Conservation (phyloP, 495 filamentous ascomycete species). For the Neurospora sp. region DNA sequence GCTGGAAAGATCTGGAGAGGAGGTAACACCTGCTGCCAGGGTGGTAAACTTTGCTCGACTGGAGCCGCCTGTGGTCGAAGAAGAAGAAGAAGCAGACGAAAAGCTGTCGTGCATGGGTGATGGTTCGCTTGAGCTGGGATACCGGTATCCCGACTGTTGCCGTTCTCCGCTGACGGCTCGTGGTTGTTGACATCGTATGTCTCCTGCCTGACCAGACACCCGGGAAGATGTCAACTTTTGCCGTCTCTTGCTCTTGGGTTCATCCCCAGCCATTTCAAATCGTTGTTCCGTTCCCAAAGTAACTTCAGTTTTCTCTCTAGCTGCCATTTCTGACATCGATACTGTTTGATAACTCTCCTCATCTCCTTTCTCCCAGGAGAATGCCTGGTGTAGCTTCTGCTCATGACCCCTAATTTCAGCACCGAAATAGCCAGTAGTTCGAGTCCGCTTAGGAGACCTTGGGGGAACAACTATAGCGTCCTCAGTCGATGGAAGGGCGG, state of each 20-base stretch:
- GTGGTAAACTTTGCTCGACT: neutral
- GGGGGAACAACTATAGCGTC: constrained; percentile 11
- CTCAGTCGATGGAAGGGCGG: neutral
- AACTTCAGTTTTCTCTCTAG: neutral
- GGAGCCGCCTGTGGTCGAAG: neutral
- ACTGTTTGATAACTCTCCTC: neutral
- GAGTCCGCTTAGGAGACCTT: constrained; percentile 14
- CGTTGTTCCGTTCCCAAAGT: neutral
- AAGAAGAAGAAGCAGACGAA: neutral
- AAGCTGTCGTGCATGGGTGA: neutral
- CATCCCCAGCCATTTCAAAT: neutral
- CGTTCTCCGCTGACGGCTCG: neutral
- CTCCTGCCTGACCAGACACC: neutral
- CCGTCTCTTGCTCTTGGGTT: neutral
- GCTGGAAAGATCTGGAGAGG: neutral
- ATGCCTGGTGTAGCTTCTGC: neutral
- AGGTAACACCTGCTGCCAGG: neutral
- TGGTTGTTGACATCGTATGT: neutral
- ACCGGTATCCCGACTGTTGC: neutral
- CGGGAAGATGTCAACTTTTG: neutral
- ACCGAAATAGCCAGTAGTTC: neutral
- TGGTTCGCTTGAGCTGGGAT: neutral
- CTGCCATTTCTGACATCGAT: neutral
- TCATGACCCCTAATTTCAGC: neutral
- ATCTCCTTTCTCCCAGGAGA: neutral